Base-by-base conservation (phyloP, 2,329 filamentous ascomycete genomes). In the Colletotrichum sp. region DNA sequence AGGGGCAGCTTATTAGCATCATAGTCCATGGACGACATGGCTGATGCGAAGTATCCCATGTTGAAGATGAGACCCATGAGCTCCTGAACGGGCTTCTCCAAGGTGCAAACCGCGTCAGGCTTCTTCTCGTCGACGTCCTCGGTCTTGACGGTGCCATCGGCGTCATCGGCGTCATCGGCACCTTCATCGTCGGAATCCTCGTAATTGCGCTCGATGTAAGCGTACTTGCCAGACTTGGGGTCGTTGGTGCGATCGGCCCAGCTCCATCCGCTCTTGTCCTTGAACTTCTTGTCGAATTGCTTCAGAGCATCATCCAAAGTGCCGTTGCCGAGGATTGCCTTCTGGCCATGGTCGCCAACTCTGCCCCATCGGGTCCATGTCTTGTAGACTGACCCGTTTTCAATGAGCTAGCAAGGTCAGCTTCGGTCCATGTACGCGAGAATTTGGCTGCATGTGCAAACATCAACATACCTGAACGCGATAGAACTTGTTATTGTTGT, bases 51-150 rank as follows among this genome's bases (percentile, higher is more conserved):
- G 82, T 93, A 93, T 27, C 92, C 83, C 73, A 92, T 89, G 83
- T 98, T 96, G 88, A 98, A 98, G 76, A 98, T 98, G 78, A 98
- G 90, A 76, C 92, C 86, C 89, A 98, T 93, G 25, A 98, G 86
- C 11, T 91, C 86, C 81, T 95, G 92, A 5, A 95, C 88, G 0
- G 92, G 87, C 15, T 85, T 82, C 0, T 89, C 84, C 3, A 96
- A 88, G 5, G 89, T 91, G 82, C 91, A 94, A 75, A 91, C 85
- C 0, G 87, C 84, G 0, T 83, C 79, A 16, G 86, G 81, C 8
- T 78, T 73, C 27, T 81, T 80, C 11, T 76, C 65, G 2, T 67
- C 69, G 22, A 16, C 81, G 3, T 85, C 85, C 69, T 15, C 80
- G 81, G 8, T 80, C 80, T 78, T 77, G 29, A 49, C 59, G 15